phyloP scores from a whole-genome alignment of 2,329 filamentous ascomycete species.

The Colletotrichum plurivorum region DNA sequence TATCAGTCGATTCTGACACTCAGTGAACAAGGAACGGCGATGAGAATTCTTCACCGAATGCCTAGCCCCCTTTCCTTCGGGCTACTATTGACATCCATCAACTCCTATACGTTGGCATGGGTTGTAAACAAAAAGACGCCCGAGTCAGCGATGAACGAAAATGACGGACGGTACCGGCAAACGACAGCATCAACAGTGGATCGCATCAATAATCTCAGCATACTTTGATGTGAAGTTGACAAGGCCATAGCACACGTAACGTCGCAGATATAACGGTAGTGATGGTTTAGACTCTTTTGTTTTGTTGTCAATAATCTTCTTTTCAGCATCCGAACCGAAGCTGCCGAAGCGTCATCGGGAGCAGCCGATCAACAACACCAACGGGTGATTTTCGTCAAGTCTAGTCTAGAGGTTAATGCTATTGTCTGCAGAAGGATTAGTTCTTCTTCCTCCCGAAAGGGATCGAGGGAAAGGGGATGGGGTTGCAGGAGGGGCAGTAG shows the following conservation, averaged over 20 bases:
- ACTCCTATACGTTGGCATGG: neutral
- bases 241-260: neutral
- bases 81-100: constrained; percentile 8
- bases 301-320: neutral
- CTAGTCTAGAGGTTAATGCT: neutral
- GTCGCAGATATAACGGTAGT: neutral
- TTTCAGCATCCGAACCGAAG: constrained; percentile 3
- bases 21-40: neutral
- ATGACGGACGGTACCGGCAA: too few relatives aligned
- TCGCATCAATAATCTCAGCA: neutral
- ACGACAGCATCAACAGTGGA: neutral
- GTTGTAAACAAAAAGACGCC: neutral
- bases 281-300: constrained; percentile 6
- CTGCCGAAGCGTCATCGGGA: neutral
- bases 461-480: neutral
- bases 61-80: neutral
- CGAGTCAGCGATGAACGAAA: neutral
- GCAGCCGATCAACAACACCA: constrained; percentile 5
- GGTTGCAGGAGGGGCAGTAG: constrained; percentile 8
- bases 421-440: neutral
- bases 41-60: constrained; percentile 1
- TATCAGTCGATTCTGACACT: neutral
- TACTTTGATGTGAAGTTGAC: neutral
- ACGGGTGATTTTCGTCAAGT: neutral
- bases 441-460: neutral